A percentile compares a stretch with the other conserved stretches of the same genome.
Conservation (phyloP, 805 yeast genomes). For the Candida oleophila region DNA sequence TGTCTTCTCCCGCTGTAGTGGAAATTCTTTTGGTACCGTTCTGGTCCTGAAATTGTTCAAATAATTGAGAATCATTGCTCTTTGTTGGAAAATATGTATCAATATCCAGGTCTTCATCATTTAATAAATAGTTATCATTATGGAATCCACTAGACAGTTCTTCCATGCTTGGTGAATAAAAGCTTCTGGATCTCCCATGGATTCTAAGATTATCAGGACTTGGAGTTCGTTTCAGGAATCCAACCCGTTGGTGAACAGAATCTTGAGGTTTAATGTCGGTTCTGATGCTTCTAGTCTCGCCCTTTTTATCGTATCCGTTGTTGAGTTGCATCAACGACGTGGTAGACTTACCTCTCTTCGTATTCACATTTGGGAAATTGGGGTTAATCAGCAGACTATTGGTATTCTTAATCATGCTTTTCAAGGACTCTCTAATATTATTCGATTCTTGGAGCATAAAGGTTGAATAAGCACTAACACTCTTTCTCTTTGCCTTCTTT, state of each 20-base stretch:
- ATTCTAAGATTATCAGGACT: background rate
- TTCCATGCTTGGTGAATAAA: background rate
- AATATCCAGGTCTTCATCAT: background rate
- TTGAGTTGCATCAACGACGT: constrained; percentile 16
- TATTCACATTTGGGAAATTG: constrained; percentile 2
- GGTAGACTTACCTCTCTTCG: constrained; percentile 18
- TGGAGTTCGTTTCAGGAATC: background rate
- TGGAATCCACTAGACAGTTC: background rate
- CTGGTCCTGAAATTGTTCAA: background rate
- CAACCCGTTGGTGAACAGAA: background rate
- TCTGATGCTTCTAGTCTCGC: background rate
- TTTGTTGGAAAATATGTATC: background rate
- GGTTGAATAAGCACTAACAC: constrained; percentile 1
- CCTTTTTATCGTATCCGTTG: background rate
- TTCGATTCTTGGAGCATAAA: constrained; percentile 1
- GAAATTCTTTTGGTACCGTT: background rate
- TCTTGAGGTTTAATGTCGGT: background rate
- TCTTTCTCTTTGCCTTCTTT: constrained; percentile 1
- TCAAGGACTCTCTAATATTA: background rate
- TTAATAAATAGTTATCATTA: background rate
- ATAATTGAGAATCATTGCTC: background rate
- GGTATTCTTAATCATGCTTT: background rate
- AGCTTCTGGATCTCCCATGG: background rate
- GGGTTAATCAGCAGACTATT: constrained; percentile 2
- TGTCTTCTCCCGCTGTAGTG: background rate